Evolutionary conservation across 148 eudicot genomes (phyloP), one percentile per base, ranked within the genome.

Genomic region (Nepenthes mirabilis): DNA sequence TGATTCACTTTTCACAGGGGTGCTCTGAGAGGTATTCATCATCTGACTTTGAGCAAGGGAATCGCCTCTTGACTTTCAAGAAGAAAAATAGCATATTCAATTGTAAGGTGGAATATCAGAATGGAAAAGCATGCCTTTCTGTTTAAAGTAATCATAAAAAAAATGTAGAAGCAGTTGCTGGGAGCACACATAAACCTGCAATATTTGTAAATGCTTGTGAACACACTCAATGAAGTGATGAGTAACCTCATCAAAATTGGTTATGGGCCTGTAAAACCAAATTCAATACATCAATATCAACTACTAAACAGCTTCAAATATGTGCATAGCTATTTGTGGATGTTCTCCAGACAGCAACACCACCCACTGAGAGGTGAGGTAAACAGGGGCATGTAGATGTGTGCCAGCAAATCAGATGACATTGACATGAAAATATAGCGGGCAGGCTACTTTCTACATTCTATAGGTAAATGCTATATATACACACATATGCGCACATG

Each of bases 151-250:
- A 59, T 14, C 23, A 34, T 50, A n/a, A 47, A 23, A 23, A 23
- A 23, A 23, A 23, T 23, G 23, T 37, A 64, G 52, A 51, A 6
- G 56, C 6, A 54, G 14, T 37, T 40, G 36, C 23, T 33, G 35
- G 5, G 7, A 4, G 8, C 11, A 65, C 55, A 52, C 5, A 56
- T 13, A 23, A 87, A 93, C 98, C 96, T 80, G 79, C 43, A 65
- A 33, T 59, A 62, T 83, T 52, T 74, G 57, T 54, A 77, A 45
- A 73, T 93, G 96, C 69, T 79, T 83, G 70, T 93, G 85, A 61
- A 93, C 73, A 65, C 91, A 86, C 57, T 88, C 91, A 7, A 84
- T 81, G 59, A 76, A 81, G 72, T 93, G 96, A 75, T 72, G 76
- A 14, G 95, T 62, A 53, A 93, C 72, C 80, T 93, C 98, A 60